Evolutionary conservation across 495 filamentous ascomycete species (phyloP).

Genomic region (Penicillium paradoxum): DNA sequence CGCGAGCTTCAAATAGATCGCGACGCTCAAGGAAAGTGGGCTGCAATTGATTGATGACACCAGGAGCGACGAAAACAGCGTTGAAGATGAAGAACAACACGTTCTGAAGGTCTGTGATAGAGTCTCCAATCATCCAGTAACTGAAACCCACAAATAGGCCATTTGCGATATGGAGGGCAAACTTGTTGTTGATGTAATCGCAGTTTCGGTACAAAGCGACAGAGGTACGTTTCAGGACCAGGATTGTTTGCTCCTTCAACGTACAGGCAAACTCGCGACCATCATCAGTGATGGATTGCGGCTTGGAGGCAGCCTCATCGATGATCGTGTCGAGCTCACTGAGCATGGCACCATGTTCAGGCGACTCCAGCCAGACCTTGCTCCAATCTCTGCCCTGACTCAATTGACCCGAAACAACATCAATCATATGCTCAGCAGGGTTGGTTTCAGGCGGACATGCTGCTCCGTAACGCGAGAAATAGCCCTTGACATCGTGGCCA

Average conservation of each 20-base stretch:
- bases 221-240: conserved; percentile 54
- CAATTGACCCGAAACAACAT: conserved; percentile 55
- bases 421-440: conserved; percentile 90
- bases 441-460: conserved; percentile 67
- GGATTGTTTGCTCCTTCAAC: conserved; percentile 48
- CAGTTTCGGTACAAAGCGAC: conserved; percentile 55
- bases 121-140: conserved; percentile 32
- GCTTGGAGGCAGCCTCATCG: conserved; percentile 26
- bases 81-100: conserved; percentile 45
- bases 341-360: conserved; percentile 38
- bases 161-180: conserved; percentile 33
- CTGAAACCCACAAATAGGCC: conserved; percentile 39
- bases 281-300: conserved; percentile 28
- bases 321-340: conserved; percentile 55
- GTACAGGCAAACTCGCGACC: conserved; percentile 53
- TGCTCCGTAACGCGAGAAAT: conserved; percentile 73
- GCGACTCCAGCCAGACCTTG: conserved; percentile 57
- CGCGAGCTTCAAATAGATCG: conserved; percentile 46
- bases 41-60: conserved; percentile 47
- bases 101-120: conserved; percentile 23
- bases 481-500: conserved; percentile 50
- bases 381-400: conserved; percentile 52
- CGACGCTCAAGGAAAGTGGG: conserved; percentile 50
- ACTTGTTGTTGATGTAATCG: conserved; percentile 62
- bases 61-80: conserved; percentile 46